These are phyloP conservation scores for Ceriops zippeliana DNA, from an alignment of 345 rosid species.

Conservation along the genomic window DNA sequence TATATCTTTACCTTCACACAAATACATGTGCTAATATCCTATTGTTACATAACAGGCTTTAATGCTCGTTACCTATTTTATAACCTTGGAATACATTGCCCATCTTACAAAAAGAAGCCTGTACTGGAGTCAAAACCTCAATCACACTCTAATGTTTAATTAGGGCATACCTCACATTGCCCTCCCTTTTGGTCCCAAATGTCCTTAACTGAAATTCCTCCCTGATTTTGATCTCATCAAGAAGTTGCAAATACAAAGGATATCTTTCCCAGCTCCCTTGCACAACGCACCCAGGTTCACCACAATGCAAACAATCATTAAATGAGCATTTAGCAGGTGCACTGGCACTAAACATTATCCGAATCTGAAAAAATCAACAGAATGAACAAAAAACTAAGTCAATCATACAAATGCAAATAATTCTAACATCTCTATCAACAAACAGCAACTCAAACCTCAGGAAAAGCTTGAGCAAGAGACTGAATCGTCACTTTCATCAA, in stretches of 20 bases:
- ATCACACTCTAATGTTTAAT: not conserved
- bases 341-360: conserved; percentile 34
- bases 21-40: not conserved
- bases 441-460: conserved; percentile 58
- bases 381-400: not conserved
- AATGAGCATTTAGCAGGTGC: conserved; percentile 61
- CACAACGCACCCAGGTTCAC: conserved; percentile 83
- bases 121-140: not conserved
- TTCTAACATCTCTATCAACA: not conserved
- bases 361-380: conserved; percentile 36
- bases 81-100: not conserved
- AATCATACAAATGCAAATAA: not conserved
- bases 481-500: conserved; percentile 85
- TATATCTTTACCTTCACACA: no score
- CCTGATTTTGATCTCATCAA: conserved; percentile 83
- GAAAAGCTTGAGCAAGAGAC: conserved; percentile 73
- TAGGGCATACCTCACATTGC: conserved; percentile 65
- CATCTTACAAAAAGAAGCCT: not conserved
- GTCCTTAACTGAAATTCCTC: conserved; percentile 85
- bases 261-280: conserved; percentile 85
- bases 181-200: conserved; percentile 84
- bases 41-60: no score
- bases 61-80: no score
- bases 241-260: conserved; percentile 68
- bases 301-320: conserved; percentile 78